Base-by-base conservation (phyloP, 2,329 filamentous ascomycete species). In the Phaeosphaeriaceae sp. region DNA sequence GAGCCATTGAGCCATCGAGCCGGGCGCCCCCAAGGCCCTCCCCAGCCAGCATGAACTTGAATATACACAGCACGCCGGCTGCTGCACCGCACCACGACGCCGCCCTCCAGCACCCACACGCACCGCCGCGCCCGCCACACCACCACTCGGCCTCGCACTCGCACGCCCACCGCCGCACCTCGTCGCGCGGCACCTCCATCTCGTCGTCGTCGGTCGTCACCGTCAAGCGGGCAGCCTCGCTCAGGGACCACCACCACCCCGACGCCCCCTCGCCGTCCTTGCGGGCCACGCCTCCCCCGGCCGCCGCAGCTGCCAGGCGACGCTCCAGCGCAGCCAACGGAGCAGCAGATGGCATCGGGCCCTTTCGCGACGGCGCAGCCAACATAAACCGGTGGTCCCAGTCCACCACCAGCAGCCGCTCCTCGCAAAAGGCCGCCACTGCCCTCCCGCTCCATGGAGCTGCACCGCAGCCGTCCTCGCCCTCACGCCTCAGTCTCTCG, bases 311-410 rank as follows among this genome's bases (percentile, higher is more conserved):
- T 40, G 31, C 62, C 60, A 50, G 71, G 59, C 76, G 80, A 51
- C 76, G 79, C 64, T 79, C 77, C 56, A 82, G 80, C 67, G 70
- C 75, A 46, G 72, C 75, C 51, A 72, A 74, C 69, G 74, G 69
- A 54, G 76, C 76, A 42, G 71, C 76, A 53, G 80, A 81, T 51
- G 73, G 73, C 60, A 65, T 71, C 57, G 70, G 67, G 22, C 61
- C 64, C 51, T 75, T 81, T 50, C 70, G 74, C 55, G 82, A 83
- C 65, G 82, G 81, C 27, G 65, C 83, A 51, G 79, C 78, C 41
- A 84, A 82, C 58, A 75, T 86, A 53, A 84, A 86, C 68, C 83
- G 85, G 62, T 86, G 84, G 84, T 86, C 85, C 36, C 84, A 86
- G 62, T 85, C 83, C 22, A 73, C 79, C 27, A 17, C 36, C 15